Evolutionary conservation across 1,139 yeast genomes (phyloP), one percentile per base, ranked within the genome.

Genomic region (Debaryomyces sp.): DNA sequence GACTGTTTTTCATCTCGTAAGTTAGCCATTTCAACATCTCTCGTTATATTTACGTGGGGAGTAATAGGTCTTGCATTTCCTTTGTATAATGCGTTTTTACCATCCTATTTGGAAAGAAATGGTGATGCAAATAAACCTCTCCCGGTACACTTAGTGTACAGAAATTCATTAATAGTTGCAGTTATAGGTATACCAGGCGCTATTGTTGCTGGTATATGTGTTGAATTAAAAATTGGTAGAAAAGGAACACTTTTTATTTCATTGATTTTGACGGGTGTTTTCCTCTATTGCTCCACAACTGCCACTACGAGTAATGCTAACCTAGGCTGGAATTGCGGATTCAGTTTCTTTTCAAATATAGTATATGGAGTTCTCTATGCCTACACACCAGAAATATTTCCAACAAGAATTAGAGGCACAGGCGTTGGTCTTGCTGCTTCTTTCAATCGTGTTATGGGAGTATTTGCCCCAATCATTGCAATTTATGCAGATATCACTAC

Each of bases 311-410:
- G 73, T 36, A 65, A 73, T 52, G 70, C 74, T 17, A 61, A 69
- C 51, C 62, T 75, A 55, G 78, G 71, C n/a, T 74, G 77, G 77
- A 74, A 70, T 52, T 75, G 78, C 53, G 68, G 67, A 22, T 74
- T 75, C 56, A 69, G 71, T 47, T 71, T 74, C 50, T 62, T 63
- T 40, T 72, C 78, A 26, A 73, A 68, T 51, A 70, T 73, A 42
- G 71, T 74, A 75, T 75, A 73, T 55, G 78, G 78, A 0, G 78
- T 73, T 5, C 60, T 75, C 35, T 75, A 75, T 51, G 78, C 78
- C 10, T 74, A 74, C 54, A 75, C 79, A 0, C 79, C 79, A 0
- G 80, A 75, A 51, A 67, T 73, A 37, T 74, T 73, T 56, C 73
- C 71, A 12, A 62, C 77, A 1, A 69, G 63, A 47, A 65, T 73